phyloP scores from a whole-genome alignment of 345 rosid genomes.

The Gossypium bickii region DNA sequence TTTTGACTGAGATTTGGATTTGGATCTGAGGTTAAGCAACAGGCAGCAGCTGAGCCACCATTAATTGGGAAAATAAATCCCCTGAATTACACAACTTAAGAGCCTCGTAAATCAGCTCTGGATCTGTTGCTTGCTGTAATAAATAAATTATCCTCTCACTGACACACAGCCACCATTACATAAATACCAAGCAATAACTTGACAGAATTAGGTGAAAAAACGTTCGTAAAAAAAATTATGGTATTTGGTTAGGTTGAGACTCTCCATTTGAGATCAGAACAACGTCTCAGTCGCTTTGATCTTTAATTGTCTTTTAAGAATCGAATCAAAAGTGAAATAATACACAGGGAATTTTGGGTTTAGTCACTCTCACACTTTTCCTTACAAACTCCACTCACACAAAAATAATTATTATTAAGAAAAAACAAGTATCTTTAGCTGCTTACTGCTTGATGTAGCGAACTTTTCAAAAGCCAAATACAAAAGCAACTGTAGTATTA shows the following conservation, averaged over 20 bases:
- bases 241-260: slow-evolving; percentile 19
- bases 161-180: neutral
- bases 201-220: too few relatives aligned
- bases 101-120: slow-evolving; percentile 9
- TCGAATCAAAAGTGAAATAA: slow-evolving; percentile 36
- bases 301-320: slow-evolving; percentile 29
- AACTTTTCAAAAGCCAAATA: slow-evolving; percentile 17
- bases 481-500: neutral
- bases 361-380: slow-evolving; percentile 25
- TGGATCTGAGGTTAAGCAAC: neutral
- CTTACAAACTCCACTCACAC: slow-evolving; percentile 2
- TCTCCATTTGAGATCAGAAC: slow-evolving; percentile 30
- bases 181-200: neutral
- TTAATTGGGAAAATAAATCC: neutral
- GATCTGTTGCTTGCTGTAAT: neutral
- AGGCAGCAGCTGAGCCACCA: neutral
- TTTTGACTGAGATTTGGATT: slow-evolving; percentile 8
- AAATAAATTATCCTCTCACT: neutral
- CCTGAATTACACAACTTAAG: neutral
- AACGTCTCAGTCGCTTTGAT: slow-evolving; percentile 31
- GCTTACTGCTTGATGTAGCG: neutral
- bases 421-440: neutral
- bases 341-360: slow-evolving; percentile 27
- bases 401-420: neutral
- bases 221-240: slow-evolving; percentile 12